Evolutionary conservation across 2,329 filamentous ascomycete genomes (phyloP).

Genomic region (Lecanicillium sp.): DNA sequence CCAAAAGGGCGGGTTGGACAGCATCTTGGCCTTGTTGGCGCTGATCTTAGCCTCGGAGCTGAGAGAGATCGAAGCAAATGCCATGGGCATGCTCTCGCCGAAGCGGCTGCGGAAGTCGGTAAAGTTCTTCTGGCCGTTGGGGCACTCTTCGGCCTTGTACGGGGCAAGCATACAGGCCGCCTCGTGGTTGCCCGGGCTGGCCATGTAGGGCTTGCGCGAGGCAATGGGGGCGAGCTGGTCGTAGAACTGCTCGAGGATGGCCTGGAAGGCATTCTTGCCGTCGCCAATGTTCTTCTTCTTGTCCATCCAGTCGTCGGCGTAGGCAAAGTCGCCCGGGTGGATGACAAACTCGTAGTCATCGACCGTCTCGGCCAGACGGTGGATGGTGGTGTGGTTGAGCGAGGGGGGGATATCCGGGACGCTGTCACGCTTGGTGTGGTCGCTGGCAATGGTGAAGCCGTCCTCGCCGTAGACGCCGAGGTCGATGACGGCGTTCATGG

Average conservation of each 20-base stretch:
- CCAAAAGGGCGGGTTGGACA: conserved; percentile 21
- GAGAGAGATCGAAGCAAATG: conserved; percentile 44
- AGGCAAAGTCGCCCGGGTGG: conserved; percentile 48
- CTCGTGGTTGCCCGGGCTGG: conserved; percentile 47
- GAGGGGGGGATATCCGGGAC: conserved; percentile 42
- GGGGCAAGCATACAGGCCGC: conserved; percentile 41
- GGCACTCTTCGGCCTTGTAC: conserved; percentile 29
- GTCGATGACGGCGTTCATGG: conserved; percentile 41
- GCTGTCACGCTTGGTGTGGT: conserved; percentile 36
- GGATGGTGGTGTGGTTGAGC: conserved; percentile 53
- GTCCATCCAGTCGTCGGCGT: conserved; percentile 50
- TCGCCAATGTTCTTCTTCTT: conserved; percentile 36
- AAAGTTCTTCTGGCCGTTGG: conserved; percentile 50
- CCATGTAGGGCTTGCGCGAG: conserved; percentile 42
- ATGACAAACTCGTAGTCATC: conserved; percentile 48
- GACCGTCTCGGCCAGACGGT: conserved; percentile 39
- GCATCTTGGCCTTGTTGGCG: conserved; percentile 35
- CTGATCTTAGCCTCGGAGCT: conserved; percentile 30
- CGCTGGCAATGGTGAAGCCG: conserved; percentile 24
- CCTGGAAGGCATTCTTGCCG: conserved; percentile 44
- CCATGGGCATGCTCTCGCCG: conserved; percentile 40
- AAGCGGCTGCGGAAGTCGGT: conserved; percentile 52
- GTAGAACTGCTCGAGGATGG: conserved; percentile 50
- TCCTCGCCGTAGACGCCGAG: conserved; percentile 37
- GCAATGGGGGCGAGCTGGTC: conserved; percentile 32